Evolutionary conservation across 139 green algal species (phyloP).

Genomic region (Choricystis sp.): DNA sequence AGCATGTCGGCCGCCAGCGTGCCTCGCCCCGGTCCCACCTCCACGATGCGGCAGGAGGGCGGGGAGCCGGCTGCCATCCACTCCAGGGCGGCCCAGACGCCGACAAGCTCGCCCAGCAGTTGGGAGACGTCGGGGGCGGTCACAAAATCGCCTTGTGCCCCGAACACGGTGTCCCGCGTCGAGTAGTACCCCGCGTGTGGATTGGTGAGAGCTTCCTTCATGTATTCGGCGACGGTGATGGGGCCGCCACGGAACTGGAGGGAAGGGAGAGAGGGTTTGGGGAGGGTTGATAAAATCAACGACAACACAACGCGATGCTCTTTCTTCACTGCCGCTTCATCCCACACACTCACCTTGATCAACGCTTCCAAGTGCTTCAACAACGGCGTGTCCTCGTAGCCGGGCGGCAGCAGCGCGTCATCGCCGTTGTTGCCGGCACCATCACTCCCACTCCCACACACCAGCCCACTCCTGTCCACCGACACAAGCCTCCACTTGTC

Average conservation of each 20-base stretch:
- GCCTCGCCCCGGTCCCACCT: conserved; percentile 83
- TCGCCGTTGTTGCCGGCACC: no score
- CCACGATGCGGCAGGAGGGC: conserved; percentile 56
- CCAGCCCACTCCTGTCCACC: no score
- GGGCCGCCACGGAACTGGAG: conserved; percentile 80
- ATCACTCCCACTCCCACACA: no score
- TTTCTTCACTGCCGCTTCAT: no score
- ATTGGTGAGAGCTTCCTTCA: conserved; percentile 71
- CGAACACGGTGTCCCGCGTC: conserved; percentile 71
- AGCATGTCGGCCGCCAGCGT: conserved; percentile 94
- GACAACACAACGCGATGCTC: not conserved
- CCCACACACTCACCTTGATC: conserved; percentile 12
- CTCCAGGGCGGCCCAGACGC: conserved; percentile 69
- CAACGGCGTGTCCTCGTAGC: conserved; percentile 26
- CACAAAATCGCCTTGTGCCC: conserved; percentile 74
- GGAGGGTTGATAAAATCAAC: not conserved
- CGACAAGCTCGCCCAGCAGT: conserved; percentile 94
- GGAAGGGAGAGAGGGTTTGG: not conserved
- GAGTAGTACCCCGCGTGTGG: conserved; percentile 67
- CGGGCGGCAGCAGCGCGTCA: no score
- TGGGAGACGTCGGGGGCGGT: conserved; percentile 94
- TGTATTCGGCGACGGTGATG: conserved; percentile 80
- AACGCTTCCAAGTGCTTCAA: conserved; percentile 25
- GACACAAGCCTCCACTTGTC: no score
- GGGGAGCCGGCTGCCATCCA: conserved; percentile 74